phyloP scores from a whole-genome alignment of 1,284 basidiomycete species.

The Ganoderma lingzhi region DNA sequence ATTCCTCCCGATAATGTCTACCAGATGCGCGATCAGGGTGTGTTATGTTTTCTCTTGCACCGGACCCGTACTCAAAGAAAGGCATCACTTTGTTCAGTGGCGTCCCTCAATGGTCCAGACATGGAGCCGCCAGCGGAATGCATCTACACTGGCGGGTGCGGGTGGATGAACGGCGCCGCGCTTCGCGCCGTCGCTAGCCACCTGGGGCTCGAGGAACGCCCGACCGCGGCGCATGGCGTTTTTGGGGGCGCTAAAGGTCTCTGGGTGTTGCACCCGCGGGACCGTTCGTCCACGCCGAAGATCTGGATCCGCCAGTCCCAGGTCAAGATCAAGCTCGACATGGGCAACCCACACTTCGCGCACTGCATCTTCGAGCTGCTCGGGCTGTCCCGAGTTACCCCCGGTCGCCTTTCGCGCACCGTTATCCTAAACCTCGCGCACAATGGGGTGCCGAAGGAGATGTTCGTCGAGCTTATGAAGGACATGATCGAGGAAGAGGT shows the following conservation, averaged over 20 bases:
- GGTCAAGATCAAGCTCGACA: conserved; percentile 60
- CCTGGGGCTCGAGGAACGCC: conserved; percentile 50
- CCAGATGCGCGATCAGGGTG: conserved; percentile 58
- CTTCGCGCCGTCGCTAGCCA: conserved; percentile 53
- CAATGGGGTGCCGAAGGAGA: conserved; percentile 58
- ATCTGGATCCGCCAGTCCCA: conserved; percentile 80
- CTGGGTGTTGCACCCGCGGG: conserved; percentile 66
- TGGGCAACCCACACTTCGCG: conserved; percentile 39
- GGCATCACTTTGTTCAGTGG: conserved; percentile 9
- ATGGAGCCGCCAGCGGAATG: conserved; percentile 58
- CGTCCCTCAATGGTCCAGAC: conserved; percentile 30
- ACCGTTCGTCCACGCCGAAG: conserved; percentile 49
- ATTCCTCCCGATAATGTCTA: conserved; percentile 59
- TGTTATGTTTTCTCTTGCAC: conserved; percentile 22
- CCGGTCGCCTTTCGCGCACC: conserved; percentile 57
- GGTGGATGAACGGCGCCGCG: conserved; percentile 69
- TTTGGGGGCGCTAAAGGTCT: conserved; percentile 75
- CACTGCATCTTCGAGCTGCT: conserved; percentile 60
- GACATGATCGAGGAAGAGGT: conserved; percentile 58
- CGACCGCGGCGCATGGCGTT: conserved; percentile 72
- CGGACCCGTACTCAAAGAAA: not conserved
- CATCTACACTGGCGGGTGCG: conserved; percentile 77
- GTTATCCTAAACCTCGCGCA: conserved; percentile 67
- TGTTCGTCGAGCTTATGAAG: conserved; percentile 58
- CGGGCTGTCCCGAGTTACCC: conserved; percentile 46